Percentiles rank a stretch among this genome's conserved stretches.
phyloP scores from a whole-genome alignment of 2,329 filamentous ascomycete genomes.

The Bipolaris cookei region DNA sequence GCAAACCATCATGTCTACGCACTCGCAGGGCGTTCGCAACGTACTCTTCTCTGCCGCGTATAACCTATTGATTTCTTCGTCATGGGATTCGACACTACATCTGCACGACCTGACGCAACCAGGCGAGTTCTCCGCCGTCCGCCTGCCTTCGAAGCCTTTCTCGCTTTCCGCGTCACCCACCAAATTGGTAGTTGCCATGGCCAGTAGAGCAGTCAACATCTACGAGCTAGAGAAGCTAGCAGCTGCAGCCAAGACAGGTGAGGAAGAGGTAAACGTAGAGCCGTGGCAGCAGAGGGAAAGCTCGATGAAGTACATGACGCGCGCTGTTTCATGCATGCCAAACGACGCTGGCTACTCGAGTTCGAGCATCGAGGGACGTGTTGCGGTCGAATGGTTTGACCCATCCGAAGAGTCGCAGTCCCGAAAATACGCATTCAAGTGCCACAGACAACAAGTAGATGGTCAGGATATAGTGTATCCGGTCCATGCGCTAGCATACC shows the following conservation, averaged over 20 bases:
- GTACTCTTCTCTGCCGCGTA: conserved; percentile 81
- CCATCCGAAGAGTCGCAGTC: conserved; percentile 84
- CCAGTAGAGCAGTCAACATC: conserved; percentile 88
- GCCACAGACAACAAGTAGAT: conserved; percentile 79
- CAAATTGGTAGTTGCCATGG: conserved; percentile 95
- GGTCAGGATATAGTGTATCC: conserved; percentile 85
- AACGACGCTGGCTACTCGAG: conserved; percentile 94
- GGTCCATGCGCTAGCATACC: conserved; percentile 88
- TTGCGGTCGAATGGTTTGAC: conserved; percentile 98
- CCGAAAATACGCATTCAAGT: conserved; percentile 98
- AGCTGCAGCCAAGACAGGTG: conserved; percentile 36
- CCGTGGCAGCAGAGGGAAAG: conserved; percentile 95
- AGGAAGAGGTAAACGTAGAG: conserved; percentile 60
- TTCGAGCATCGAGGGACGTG: conserved; percentile 89
- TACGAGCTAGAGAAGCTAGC: conserved; percentile 80
- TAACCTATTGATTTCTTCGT: conserved; percentile 82
- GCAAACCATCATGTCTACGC: conserved; percentile 77
- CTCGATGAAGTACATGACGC: conserved; percentile 93
- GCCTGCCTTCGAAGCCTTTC: conserved; percentile 85
- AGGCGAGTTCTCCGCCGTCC: conserved; percentile 66
- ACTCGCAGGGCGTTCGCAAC: conserved; percentile 78
- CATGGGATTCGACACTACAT: conserved; percentile 92
- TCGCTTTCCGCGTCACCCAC: conserved; percentile 78
- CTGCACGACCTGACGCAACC: conserved; percentile 71
- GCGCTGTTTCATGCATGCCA: conserved; percentile 93